Conservation (phyloP, 1,139 yeast species). For the Pichia sp. region DNA sequence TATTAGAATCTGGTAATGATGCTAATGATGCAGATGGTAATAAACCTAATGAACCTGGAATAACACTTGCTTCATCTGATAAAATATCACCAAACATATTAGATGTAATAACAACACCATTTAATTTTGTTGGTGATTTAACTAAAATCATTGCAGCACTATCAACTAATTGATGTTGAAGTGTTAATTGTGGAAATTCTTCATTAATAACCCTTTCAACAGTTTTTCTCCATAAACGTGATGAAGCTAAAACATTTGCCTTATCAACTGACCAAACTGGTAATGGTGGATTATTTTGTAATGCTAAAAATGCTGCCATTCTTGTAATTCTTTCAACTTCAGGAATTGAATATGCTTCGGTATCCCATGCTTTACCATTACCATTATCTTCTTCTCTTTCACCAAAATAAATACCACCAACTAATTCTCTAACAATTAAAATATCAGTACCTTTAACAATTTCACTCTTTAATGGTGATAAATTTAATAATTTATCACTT, state of each 20-base stretch:
- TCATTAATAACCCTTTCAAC: slow-evolving; percentile 75
- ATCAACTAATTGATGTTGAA: slow-evolving; percentile 93
- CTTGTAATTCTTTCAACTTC: slow-evolving; percentile 94
- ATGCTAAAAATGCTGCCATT: slow-evolving; percentile 96
- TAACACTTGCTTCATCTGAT: slow-evolving; percentile 95
- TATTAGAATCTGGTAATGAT: slow-evolving; percentile 87
- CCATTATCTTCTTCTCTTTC: slow-evolving; percentile 90
- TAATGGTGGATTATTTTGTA: slow-evolving; percentile 86
- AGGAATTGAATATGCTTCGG: slow-evolving; percentile 81
- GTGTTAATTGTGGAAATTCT: slow-evolving; percentile 81
- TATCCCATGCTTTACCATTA: slow-evolving; percentile 81
- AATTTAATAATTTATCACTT: slow-evolving; percentile 73
- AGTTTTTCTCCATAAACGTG: slow-evolving; percentile 92
- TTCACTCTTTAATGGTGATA: slow-evolving; percentile 82
- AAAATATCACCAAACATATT: slow-evolving; percentile 98
- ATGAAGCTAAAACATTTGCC: slow-evolving; percentile 94
- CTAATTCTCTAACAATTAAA: slow-evolving; percentile 89
- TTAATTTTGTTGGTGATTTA: slow-evolving; percentile 80
- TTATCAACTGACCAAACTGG: slow-evolving; percentile 95
- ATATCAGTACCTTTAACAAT: slow-evolving; percentile 86
- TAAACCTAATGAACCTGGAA: slow-evolving; percentile 94
- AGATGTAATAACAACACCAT: slow-evolving; percentile 86
- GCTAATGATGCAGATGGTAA: slow-evolving; percentile 95
- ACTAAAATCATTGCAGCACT: slow-evolving; percentile 97
- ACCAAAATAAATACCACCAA: slow-evolving; percentile 97